Conservation (phyloP, 192 early-diverging fungal genomes). For the Linnemannia exigua region DNA sequence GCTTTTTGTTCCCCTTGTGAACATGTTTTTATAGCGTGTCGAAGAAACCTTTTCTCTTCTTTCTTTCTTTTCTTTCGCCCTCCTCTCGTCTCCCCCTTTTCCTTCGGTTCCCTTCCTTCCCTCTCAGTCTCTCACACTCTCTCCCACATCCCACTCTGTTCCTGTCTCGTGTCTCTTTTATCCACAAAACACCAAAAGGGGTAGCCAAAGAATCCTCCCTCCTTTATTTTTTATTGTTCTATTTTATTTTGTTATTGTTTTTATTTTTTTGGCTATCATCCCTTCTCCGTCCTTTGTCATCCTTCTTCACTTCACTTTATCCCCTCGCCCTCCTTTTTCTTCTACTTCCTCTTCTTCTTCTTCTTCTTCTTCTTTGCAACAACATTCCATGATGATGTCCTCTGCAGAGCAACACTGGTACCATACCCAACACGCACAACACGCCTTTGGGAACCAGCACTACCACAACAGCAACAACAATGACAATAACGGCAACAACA, state of each 20-base stretch:
- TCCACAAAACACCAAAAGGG: too few species aligned
- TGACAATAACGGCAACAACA: neutral
- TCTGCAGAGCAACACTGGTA: neutral
- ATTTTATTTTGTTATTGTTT: too few species aligned
- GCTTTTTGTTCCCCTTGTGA: neutral
- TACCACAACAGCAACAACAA: neutral
- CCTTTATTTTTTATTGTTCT: too few species aligned
- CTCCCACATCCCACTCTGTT: neutral
- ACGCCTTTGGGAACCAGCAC: neutral
- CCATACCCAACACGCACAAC: neutral
- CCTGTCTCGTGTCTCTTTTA: neutral
- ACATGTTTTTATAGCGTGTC: too few species aligned
- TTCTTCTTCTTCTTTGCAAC: neutral
- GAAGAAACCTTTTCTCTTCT: constrained; percentile 4
- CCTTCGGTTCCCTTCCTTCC: neutral
- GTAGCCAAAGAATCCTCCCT: too few species aligned
- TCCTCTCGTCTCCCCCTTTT: neutral
- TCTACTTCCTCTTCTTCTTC: neutral
- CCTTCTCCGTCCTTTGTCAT: too few species aligned
- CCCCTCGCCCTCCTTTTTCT: neutral
- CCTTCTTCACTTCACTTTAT: too few species aligned
- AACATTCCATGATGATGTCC: too few species aligned
- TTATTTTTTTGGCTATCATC: too few species aligned
- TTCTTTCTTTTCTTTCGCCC: neutral
- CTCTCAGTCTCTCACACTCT: neutral